Evolutionary conservation across 306 rosid genomes (phyloP).

Genomic region (Castanea mollissima): DNA sequence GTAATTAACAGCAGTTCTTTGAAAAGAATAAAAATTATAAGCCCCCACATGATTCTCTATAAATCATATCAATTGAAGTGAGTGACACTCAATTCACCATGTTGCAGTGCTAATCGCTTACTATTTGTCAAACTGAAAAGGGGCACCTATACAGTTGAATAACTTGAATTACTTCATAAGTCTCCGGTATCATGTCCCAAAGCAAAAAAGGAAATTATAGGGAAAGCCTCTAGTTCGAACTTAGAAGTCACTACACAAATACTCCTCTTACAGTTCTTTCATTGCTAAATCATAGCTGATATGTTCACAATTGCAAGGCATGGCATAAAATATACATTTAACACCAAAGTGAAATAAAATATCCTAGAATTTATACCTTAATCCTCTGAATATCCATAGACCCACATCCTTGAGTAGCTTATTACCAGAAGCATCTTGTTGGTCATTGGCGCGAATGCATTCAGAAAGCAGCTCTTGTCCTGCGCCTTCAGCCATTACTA

Average conservation of each 20-base stretch:
- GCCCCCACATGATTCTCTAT: neutral
- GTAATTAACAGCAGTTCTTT: neutral
- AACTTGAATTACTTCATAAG: neutral
- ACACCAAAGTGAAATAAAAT: neutral
- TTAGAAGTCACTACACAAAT: neutral
- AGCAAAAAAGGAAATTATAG: neutral
- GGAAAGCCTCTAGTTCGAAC: neutral
- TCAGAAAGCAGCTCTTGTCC: constrained; percentile 53
- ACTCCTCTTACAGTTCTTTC: no score
- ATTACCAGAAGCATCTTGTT: constrained; percentile 53
- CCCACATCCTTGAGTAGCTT: constrained; percentile 60
- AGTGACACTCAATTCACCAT: no score
- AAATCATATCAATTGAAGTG: neutral
- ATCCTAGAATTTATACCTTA: constrained; percentile 38
- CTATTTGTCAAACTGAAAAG: neutral
- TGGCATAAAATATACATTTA: neutral
- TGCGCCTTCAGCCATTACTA: constrained; percentile 82
- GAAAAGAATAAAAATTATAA: neutral
- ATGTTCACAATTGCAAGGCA: neutral
- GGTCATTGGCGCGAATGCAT: constrained; percentile 11
- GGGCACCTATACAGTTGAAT: neutral
- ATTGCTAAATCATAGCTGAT: no score
- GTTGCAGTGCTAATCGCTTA: neutral
- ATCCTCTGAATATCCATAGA: constrained; percentile 59
- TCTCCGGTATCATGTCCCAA: neutral